Percentiles rank a stretch among this genome's conserved stretches.
Evolutionary conservation across 2,329 filamentous ascomycete species (phyloP).

Genomic region (Aspergillus neoniger): DNA sequence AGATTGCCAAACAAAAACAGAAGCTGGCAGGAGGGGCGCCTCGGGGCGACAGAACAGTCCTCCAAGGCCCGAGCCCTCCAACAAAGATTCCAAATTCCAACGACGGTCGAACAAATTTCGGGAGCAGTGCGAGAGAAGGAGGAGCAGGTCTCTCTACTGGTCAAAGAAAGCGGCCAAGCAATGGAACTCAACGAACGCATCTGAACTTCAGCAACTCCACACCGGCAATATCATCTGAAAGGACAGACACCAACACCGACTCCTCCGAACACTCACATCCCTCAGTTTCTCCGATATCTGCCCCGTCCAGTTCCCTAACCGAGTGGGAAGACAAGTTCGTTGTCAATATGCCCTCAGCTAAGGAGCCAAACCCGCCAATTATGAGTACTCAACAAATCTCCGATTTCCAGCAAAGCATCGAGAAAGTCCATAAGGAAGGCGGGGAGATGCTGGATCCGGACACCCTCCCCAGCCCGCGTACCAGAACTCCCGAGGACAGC

Average conservation of each 20-base stretch:
- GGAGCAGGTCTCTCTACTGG: slow-evolving; percentile 9
- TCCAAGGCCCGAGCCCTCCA: slow-evolving; percentile 37
- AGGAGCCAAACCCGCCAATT: slow-evolving; percentile 43
- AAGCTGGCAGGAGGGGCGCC: slow-evolving; percentile 15
- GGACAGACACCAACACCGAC: slow-evolving; percentile 23
- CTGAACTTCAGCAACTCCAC: slow-evolving; percentile 29
- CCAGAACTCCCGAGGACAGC: slow-evolving; percentile 31
- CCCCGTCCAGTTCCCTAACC: slow-evolving; percentile 32
- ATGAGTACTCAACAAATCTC: slow-evolving; percentile 43
- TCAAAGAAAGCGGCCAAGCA: slow-evolving; percentile 35
- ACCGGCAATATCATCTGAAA: slow-evolving; percentile 21
- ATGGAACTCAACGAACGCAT: slow-evolving; percentile 40
- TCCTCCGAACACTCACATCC: slow-evolving; percentile 32
- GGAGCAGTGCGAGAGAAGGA: slow-evolving; percentile 22
- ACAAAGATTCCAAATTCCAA: slow-evolving; percentile 42
- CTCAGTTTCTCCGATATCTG: slow-evolving; percentile 35
- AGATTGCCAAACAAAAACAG: slow-evolving; percentile 22
- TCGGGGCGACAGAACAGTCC: slow-evolving; percentile 8
- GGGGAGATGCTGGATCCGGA: slow-evolving; percentile 35
- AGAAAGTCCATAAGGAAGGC: slow-evolving; percentile 32
- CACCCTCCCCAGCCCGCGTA: slow-evolving; percentile 35
- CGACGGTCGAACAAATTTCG: slow-evolving; percentile 24
- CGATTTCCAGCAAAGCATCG: slow-evolving; percentile 43
- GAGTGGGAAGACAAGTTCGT: slow-evolving; percentile 46
- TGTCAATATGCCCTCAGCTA: slow-evolving; percentile 47